phyloP scores from a whole-genome alignment of 2,329 filamentous ascomycete species.

The Periglandula ipomoeae region DNA sequence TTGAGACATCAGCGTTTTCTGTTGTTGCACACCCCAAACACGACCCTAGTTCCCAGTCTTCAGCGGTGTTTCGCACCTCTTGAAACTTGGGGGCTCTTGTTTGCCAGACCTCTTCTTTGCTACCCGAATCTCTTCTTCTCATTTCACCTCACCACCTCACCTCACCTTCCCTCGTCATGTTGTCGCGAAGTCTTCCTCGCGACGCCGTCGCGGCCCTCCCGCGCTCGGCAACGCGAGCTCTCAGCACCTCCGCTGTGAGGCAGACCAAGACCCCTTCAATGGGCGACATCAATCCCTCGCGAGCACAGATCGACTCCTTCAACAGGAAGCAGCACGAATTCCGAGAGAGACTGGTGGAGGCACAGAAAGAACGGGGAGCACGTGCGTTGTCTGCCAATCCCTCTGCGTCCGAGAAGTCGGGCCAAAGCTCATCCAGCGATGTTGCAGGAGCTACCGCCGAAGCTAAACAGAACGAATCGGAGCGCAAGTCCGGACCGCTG shows the following conservation, averaged over 20 bases:
- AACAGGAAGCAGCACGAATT: constrained; percentile 78
- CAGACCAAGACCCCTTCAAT: constrained; percentile 59
- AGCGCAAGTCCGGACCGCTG: constrained; percentile 63
- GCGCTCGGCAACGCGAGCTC: constrained; percentile 43
- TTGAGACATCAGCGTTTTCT: neutral
- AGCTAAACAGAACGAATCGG: constrained; percentile 42
- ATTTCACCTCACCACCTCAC: neutral
- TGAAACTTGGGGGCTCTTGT: constrained; percentile 1
- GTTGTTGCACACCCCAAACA: neutral
- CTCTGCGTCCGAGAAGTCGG: constrained; percentile 31
- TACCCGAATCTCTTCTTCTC: constrained; percentile 6
- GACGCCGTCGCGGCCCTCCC: constrained; percentile 37
- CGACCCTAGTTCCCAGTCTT: neutral
- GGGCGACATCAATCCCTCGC: constrained; percentile 63
- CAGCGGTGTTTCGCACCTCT: neutral
- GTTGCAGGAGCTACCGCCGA: constrained; percentile 40
- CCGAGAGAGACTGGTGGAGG: constrained; percentile 68
- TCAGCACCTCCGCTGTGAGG: constrained; percentile 43
- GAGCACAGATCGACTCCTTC: constrained; percentile 65
- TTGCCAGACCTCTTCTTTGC: no score
- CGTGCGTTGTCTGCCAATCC: constrained; percentile 51
- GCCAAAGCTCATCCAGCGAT: constrained; percentile 27
- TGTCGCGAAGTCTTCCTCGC: constrained; percentile 16
- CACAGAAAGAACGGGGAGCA: constrained; percentile 76
- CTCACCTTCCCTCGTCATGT: constrained; percentile 5